Percentiles rank a stretch among this genome's conserved stretches.
phyloP scores from a whole-genome alignment of 73 alveolate genomes.

The Paraurostyla sp. region DNA sequence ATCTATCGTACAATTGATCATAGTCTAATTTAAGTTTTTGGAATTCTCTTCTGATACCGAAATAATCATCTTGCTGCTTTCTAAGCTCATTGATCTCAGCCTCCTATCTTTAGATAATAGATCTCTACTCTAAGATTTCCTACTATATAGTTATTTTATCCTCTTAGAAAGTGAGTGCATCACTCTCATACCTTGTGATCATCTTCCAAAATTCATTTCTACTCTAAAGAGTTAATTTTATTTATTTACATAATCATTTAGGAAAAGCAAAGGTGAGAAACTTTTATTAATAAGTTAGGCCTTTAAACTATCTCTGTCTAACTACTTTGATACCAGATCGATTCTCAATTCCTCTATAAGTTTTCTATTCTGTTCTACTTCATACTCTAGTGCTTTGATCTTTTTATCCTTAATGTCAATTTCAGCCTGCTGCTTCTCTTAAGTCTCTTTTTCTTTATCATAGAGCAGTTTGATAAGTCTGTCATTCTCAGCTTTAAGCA shows the following conservation, averaged over 20 bases:
- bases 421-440: neutral
- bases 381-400: constrained; percentile 31
- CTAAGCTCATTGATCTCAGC: constrained; percentile 25
- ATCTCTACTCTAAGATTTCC: constrained; percentile 17
- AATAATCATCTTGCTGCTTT: constrained; percentile 46
- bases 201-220: constrained; percentile 74
- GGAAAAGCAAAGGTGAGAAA: constrained; percentile 63
- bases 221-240: neutral
- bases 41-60: constrained; percentile 42
- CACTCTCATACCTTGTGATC: constrained; percentile 71
- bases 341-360: constrained; percentile 39
- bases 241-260: constrained; percentile 40
- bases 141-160: constrained; percentile 40
- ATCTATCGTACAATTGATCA: constrained; percentile 58
- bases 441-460: constrained; percentile 34
- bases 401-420: constrained; percentile 57
- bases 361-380: constrained; percentile 2
- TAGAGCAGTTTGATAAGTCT: constrained; percentile 39
- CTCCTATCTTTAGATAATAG: constrained; percentile 31
- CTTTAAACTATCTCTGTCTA: constrained; percentile 71
- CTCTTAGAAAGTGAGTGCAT: constrained; percentile 49
- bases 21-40: constrained; percentile 34
- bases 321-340: constrained; percentile 58
- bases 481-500: constrained; percentile 55
- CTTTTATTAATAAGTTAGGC: constrained; percentile 51